phyloP scores from a whole-genome alignment of 805 yeast species.

The Candida taoyuanica region DNA sequence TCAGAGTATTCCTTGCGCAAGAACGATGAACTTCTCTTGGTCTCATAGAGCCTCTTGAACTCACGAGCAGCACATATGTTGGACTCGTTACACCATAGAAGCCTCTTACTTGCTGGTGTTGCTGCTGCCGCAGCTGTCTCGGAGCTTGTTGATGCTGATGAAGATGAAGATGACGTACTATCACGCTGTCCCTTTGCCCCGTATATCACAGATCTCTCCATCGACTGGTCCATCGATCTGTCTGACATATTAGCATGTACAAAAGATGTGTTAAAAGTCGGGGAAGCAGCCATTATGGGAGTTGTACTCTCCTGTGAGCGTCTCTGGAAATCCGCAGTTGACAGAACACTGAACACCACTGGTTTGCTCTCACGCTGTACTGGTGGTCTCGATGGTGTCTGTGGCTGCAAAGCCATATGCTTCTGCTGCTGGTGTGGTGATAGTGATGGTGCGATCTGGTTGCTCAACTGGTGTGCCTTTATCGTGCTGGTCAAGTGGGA shows the following conservation, averaged over 20 bases:
- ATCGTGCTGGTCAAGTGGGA: too few relatives aligned
- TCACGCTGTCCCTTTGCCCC: too few relatives aligned
- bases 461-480: too few relatives aligned
- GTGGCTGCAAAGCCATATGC: too few relatives aligned
- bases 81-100: slow-evolving; percentile 16
- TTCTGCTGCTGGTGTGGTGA: too few relatives aligned
- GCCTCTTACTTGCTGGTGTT: slow-evolving; percentile 5
- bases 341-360: not conserved
- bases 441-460: too few relatives aligned
- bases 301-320: not conserved
- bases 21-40: slow-evolving; percentile 16
- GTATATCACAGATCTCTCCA: slow-evolving; percentile 8
- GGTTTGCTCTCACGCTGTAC: too few relatives aligned
- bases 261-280: too few relatives aligned
- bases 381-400: slow-evolving; percentile 3
- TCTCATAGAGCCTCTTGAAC: slow-evolving; percentile 10
- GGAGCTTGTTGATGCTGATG: too few relatives aligned
- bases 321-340: slow-evolving; percentile 11
- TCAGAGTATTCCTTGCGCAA: slow-evolving; percentile 15
- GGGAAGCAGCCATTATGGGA: too few relatives aligned
- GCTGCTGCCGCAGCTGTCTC: not conserved
- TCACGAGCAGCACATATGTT: slow-evolving; percentile 13
- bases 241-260: too few relatives aligned
- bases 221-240: slow-evolving; percentile 5
- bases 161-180: too few relatives aligned